Base-by-base conservation (phyloP, 768 basidiomycete genomes). In the Suillus paluster region DNA sequence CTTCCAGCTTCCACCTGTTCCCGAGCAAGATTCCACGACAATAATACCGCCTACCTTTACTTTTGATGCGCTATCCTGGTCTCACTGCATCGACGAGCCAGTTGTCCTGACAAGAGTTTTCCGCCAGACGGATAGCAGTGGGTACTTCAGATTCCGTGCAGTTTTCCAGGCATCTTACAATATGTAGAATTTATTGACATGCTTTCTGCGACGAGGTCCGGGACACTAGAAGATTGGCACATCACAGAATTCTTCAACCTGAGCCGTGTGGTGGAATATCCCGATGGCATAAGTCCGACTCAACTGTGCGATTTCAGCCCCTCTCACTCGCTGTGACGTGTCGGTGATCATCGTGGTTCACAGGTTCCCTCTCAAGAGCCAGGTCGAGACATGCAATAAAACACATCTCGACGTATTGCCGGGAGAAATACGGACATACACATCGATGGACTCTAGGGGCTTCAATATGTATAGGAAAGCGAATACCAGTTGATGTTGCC, bases 131-230 rank as follows among this genome's bases (percentile, higher is more conserved):
- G 88, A 91, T 67, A 77, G 82, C 50, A 72, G 85, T 84, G 62
- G 36, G 66, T 49, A 5, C 9, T 30, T 54, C 38, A 12, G 17
- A 36, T 56, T 33, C 3, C 2, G 57, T 15, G 1, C 12, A 12
- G 14, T 56, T 19, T 48, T n/a, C 15, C 19, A 44, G 42, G 41
- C n/a, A 33, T 45, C 30, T 49, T 25, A 66, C 21, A 15, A 17
- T 45, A 38, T 34, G 9, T 69, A 95, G 95, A 83, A 50, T 98
- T 99, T 70, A 85, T 99, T 49, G 83, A 94, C 68, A 99, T 99
- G 94, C 80, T 99, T 53, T 98, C 98, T 71, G 95, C 97, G 69
- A 98, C 99, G 95, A 87, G 97, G 27, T 96, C 92, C 64, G 97
- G 97, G 1, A 75, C 69, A 15, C 77, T 99, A n/a, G 81, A 84